A percentile compares a stretch with the other conserved stretches of the same genome.
Conservation (phyloP, 495 filamentous ascomycete species). For the Bathelium albidoporum region DNA sequence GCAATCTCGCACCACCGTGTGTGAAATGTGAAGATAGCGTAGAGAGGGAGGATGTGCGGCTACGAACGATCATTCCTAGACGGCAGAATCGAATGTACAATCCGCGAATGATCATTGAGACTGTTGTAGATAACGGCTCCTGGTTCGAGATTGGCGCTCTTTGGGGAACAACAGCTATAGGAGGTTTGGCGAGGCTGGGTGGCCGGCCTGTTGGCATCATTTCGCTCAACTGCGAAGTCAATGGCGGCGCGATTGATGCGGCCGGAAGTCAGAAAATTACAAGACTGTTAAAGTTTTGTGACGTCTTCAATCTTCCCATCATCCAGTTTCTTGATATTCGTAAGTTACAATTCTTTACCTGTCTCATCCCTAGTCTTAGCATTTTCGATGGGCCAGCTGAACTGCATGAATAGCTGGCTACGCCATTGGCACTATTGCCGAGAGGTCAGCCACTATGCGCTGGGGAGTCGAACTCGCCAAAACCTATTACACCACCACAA, state of each 20-base stretch:
- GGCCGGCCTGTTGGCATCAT: conserved; percentile 49
- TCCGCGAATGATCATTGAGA: conserved; percentile 43
- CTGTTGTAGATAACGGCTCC: conserved; percentile 43
- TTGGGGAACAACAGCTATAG: conserved; percentile 52
- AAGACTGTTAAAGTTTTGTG: conserved; percentile 48
- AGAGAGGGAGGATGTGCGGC: conserved; percentile 9
- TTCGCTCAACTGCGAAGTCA: conserved; percentile 48
- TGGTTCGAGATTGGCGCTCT: conserved; percentile 55
- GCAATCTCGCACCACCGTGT: conserved; percentile 13
- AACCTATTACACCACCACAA: conserved; percentile 49
- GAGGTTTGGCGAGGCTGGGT: conserved; percentile 45
- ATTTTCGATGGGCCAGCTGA: not conserved
- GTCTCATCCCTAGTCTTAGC: conserved; percentile 7
- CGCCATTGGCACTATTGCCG: conserved; percentile 51
- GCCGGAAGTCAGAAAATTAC: conserved; percentile 50
- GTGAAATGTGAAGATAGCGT: not conserved
- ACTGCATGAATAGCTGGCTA: conserved; percentile 36
- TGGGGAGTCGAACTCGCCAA: conserved; percentile 50
- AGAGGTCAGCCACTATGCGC: conserved; percentile 52
- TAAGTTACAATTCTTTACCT: conserved; percentile 13
- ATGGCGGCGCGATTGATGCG: conserved; percentile 51
- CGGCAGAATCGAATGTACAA: conserved; percentile 52
- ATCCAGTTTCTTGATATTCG: conserved; percentile 53
- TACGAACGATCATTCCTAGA: conserved; percentile 48
- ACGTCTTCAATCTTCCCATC: conserved; percentile 54